A percentile compares a stretch with the other conserved stretches of the same genome.
Conservation (phyloP, 2,329 filamentous ascomycete genomes). For the Venturia effusa region DNA sequence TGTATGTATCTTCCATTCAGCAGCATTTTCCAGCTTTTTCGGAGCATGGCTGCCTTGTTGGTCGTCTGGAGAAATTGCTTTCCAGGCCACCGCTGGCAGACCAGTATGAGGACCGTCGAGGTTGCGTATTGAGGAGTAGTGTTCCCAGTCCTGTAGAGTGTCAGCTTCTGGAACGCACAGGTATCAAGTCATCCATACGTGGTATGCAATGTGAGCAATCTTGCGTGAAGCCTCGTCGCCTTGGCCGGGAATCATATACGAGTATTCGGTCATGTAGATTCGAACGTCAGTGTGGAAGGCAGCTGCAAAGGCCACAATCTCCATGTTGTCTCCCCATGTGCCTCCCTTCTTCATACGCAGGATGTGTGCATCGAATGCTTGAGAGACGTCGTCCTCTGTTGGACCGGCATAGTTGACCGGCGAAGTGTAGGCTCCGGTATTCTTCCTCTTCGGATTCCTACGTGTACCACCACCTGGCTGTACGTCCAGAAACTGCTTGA, state of each 20-base stretch:
- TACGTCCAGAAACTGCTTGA: constrained; percentile 52
- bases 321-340: constrained; percentile 56
- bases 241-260: constrained; percentile 37
- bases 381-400: constrained; percentile 43
- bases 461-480: constrained; percentile 43
- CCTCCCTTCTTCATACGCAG: constrained; percentile 48
- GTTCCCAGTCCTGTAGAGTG: constrained; percentile 44
- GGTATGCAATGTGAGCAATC: constrained; percentile 47
- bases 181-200: constrained; percentile 36
- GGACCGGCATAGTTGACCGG: constrained; percentile 36
- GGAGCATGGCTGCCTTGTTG: constrained; percentile 27
- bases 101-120: constrained; percentile 48
- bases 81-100: constrained; percentile 35
- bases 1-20: constrained; percentile 6
- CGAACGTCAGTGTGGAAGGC: constrained; percentile 51
- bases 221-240: constrained; percentile 19
- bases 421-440: constrained; percentile 36
- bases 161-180: not conserved
- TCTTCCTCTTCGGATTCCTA: constrained; percentile 48
- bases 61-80: constrained; percentile 29
- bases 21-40: not conserved
- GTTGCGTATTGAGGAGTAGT: constrained; percentile 57
- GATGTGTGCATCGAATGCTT: constrained; percentile 44
- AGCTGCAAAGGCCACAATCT: constrained; percentile 55
- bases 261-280: constrained; percentile 46